A percentile compares a stretch with the other conserved stretches of the same genome.
Evolutionary conservation across 2,329 filamentous ascomycete genomes (phyloP).

Genomic region (Ceratocystis ficicola): DNA sequence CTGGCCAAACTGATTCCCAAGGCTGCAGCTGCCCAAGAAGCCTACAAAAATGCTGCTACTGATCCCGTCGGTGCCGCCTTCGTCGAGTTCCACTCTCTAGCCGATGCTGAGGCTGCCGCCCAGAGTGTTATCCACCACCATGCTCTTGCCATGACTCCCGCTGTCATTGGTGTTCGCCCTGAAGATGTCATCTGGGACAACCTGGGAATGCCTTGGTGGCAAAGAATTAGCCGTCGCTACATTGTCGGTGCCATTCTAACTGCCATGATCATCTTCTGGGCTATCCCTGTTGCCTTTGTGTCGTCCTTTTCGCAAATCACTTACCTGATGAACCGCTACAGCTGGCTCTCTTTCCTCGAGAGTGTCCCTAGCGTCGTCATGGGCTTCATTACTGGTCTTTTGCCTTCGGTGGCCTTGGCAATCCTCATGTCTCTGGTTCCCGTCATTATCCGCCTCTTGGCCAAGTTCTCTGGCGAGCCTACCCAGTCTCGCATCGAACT

Average conservation of each 20-base stretch:
- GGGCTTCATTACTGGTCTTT: conserved; percentile 71
- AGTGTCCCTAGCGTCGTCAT: conserved; percentile 57
- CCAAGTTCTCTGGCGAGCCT: conserved; percentile 67
- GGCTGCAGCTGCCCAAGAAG: conserved; percentile 53
- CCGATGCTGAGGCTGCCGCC: conserved; percentile 73
- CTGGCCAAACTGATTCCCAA: conserved; percentile 47
- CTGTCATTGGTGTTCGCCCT: conserved; percentile 72
- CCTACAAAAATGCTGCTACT: conserved; percentile 52
- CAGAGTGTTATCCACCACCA: conserved; percentile 82
- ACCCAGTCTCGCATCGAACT: conserved; percentile 71
- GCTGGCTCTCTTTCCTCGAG: conserved; percentile 61
- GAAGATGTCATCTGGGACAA: conserved; percentile 80
- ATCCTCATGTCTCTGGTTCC: conserved; percentile 80
- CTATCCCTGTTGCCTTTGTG: conserved; percentile 61
- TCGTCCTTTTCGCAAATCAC: conserved; percentile 77
- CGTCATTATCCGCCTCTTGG: conserved; percentile 58
- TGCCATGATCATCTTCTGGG: conserved; percentile 78
- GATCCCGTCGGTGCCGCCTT: conserved; percentile 68
- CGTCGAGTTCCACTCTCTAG: conserved; percentile 74
- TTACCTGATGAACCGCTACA: conserved; percentile 51
- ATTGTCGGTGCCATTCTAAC: conserved; percentile 59
- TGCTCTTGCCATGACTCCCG: conserved; percentile 73
- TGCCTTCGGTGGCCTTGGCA: conserved; percentile 67
- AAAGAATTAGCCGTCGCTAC: conserved; percentile 61
- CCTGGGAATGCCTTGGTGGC: conserved; percentile 75